These are phyloP conservation scores for Candida pseudoglaebosa DNA, from an alignment of 805 yeast genomes.

Conservation along the genomic window DNA sequence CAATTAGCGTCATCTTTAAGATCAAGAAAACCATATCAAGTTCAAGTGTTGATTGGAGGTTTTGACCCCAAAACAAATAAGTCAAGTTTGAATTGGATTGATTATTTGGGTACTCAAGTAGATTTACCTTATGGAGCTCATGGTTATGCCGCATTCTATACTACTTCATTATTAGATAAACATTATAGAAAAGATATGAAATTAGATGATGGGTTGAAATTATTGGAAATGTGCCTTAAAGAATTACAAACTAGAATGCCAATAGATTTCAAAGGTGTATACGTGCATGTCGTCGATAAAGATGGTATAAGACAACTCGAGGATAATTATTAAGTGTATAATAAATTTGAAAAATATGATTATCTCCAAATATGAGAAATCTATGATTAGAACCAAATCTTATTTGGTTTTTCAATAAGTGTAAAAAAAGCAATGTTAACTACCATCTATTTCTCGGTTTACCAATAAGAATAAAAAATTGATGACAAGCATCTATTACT, in stretches of 20 bases:
- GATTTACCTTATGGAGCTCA: constrained; percentile 96
- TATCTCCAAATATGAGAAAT: no score
- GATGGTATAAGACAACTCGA: constrained; percentile 48
- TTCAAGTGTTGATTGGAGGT: constrained; percentile 86
- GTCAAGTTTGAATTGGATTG: constrained; percentile 83
- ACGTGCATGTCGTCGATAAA: constrained; percentile 62
- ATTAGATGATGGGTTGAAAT: constrained; percentile 70
- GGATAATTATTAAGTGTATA: constrained; percentile 2
- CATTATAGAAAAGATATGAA: constrained; percentile 79
- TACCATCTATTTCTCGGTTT: no score
- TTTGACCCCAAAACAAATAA: constrained; percentile 54
- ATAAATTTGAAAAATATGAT: neutral
- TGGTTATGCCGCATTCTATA: constrained; percentile 97
- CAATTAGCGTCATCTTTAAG: constrained; percentile 85
- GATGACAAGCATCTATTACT: no score
- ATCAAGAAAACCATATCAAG: constrained; percentile 91
- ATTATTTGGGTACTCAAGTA: constrained; percentile 88
- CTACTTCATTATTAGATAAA: constrained; percentile 84
- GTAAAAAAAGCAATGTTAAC: no score
- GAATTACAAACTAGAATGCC: constrained; percentile 87
- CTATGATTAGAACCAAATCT: no score
- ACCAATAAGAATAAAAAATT: no score
- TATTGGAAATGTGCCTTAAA: constrained; percentile 66
- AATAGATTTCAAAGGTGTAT: constrained; percentile 86
- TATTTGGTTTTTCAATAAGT: no score